These are phyloP conservation scores for Aegilops speltoides DNA, from an alignment of 176 grass and related monocot genomes.

Conservation along the genomic window DNA sequence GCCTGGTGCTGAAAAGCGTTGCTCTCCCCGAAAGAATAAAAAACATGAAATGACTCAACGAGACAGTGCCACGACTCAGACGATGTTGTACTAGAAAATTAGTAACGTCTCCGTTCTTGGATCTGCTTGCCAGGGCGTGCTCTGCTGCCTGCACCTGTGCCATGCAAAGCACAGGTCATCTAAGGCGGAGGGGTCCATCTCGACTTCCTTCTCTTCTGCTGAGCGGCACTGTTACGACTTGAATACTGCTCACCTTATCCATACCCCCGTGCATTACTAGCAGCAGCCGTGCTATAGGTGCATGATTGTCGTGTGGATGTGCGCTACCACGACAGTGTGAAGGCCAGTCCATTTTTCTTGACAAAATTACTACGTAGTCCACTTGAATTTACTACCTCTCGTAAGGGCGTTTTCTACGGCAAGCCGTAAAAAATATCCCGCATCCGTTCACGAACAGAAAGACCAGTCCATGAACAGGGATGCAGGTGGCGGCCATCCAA, in stretches of 20 bases:
- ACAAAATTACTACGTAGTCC: too few relatives aligned
- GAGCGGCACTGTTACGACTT: neutral
- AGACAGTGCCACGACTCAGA: neutral
- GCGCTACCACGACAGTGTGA: too few relatives aligned
- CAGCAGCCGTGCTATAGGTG: too few relatives aligned
- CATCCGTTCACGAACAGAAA: too few relatives aligned
- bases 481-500: too few relatives aligned
- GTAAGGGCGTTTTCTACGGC: too few relatives aligned
- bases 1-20: neutral
- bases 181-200: neutral
- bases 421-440: too few relatives aligned
- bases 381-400: too few relatives aligned
- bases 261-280: too few relatives aligned
- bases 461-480: too few relatives aligned
- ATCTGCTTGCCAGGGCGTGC: neutral
- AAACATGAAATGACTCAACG: neutral
- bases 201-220: neutral
- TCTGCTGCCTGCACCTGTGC: conserved; percentile 16
- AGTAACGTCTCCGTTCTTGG: neutral
- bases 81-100: neutral
- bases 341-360: too few relatives aligned
- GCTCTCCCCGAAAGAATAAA: neutral
- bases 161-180: neutral
- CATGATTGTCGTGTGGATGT: too few relatives aligned
- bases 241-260: neutral